Evolutionary conservation across 1,284 basidiomycete genomes (phyloP).

Genomic region (Boletus sp.): DNA sequence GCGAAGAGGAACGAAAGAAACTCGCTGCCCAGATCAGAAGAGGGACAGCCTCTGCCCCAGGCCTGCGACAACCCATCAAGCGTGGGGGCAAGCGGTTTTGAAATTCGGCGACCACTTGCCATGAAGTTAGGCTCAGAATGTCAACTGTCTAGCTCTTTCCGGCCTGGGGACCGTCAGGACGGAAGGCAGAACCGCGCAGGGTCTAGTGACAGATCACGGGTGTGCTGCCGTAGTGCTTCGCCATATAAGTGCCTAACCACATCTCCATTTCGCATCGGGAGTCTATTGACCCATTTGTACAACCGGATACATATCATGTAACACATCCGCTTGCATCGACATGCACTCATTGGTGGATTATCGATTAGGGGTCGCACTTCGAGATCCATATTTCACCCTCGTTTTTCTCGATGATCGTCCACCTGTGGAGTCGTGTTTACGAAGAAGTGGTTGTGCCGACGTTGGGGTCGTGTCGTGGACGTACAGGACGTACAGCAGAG

Average conservation of each 20-base stretch:
- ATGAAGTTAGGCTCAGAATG: constrained; percentile 4
- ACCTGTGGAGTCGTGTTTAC: constrained; percentile 16
- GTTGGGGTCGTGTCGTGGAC: constrained; percentile 1
- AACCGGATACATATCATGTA: neutral
- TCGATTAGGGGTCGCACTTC: neutral
- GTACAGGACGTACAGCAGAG: neutral
- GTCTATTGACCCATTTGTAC: constrained; percentile 6
- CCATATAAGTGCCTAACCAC: constrained; percentile 11
- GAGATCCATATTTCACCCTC: neutral
- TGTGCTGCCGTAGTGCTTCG: neutral
- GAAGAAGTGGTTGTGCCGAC: neutral
- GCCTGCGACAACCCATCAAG: constrained; percentile 65
- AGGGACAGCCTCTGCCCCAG: constrained; percentile 38
- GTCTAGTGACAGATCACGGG: constrained; percentile 14
- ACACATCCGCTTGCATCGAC: neutral
- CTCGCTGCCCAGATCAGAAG: constrained; percentile 37
- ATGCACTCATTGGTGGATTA: neutral
- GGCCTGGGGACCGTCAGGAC: neutral
- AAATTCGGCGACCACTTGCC: constrained; percentile 22
- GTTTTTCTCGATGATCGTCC: neutral
- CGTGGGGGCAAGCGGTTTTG: constrained; percentile 69
- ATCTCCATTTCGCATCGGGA: constrained; percentile 6
- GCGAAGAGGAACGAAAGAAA: constrained; percentile 47
- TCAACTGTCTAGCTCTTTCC: neutral
- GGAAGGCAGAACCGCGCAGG: constrained; percentile 5